Conservation (phyloP, 768 basidiomycete species). For the Suillus brevipes region DNA sequence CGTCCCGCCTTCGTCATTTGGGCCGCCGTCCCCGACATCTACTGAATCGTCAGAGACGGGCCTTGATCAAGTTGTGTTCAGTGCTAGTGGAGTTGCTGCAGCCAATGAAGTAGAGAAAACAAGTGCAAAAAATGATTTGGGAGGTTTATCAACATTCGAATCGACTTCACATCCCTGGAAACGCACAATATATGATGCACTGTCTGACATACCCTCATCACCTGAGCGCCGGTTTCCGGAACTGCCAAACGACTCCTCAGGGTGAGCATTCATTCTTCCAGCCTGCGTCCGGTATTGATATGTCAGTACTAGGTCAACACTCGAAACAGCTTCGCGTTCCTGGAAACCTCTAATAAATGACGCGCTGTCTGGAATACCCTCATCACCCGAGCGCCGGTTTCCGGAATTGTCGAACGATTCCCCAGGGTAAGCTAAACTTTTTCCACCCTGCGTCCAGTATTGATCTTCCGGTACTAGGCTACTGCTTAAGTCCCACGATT, state of each 20-base stretch:
- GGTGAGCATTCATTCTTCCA: constrained; percentile 19
- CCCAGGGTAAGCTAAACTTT: constrained; percentile 19
- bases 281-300: neutral
- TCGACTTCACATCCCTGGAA: constrained; percentile 18
- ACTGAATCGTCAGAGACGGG: constrained; percentile 63
- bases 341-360: constrained; percentile 19
- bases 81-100: constrained; percentile 5
- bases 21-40: constrained; percentile 74
- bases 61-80: constrained; percentile 36
- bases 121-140: constrained; percentile 21
- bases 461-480: constrained; percentile 16
- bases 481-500: constrained; percentile 16
- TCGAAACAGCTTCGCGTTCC: constrained; percentile 16
- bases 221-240: constrained; percentile 18
- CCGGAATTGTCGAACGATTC: constrained; percentile 17
- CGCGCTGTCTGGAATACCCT: constrained; percentile 17
- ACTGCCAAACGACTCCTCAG: constrained; percentile 7
- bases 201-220: constrained; percentile 16
- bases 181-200: constrained; percentile 18
- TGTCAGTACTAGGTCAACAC: constrained; percentile 11
- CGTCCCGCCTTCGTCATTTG: constrained; percentile 69
- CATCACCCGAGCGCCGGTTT: constrained; percentile 11
- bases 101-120: neutral
- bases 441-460: constrained; percentile 4
- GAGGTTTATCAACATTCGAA: constrained; percentile 28